A percentile compares a stretch with the other conserved stretches of the same genome.
phyloP scores from a whole-genome alignment of 805 yeast genomes.

The Suhomyces emberorum region DNA sequence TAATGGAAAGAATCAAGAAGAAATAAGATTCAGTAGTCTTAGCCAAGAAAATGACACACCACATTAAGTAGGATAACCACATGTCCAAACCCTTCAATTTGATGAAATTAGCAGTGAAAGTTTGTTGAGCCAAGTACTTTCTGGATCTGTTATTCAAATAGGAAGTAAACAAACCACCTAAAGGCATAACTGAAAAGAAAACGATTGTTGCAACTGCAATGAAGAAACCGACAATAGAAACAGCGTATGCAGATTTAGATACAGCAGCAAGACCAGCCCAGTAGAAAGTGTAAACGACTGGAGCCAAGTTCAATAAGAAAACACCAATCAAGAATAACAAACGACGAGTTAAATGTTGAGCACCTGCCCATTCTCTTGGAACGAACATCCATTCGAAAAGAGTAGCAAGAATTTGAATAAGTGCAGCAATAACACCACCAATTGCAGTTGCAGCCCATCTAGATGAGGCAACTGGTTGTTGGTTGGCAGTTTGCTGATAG shows the following conservation, averaged over 20 bases:
- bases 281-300: constrained; percentile 80
- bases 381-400: constrained; percentile 92
- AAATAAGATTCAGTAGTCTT: constrained; percentile 88
- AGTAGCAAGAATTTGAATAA: constrained; percentile 84
- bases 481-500: constrained; percentile 78
- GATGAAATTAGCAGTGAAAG: constrained; percentile 90
- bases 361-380: constrained; percentile 99
- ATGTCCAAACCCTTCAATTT: constrained; percentile 81
- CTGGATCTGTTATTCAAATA: constrained; percentile 85
- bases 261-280: constrained; percentile 66
- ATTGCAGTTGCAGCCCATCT: constrained; percentile 91
- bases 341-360: constrained; percentile 92
- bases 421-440: constrained; percentile 85
- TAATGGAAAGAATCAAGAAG: constrained; percentile 82
- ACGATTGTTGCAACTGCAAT: constrained; percentile 79
- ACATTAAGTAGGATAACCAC: constrained; percentile 93
- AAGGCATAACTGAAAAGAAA: constrained; percentile 92
- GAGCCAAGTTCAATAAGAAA: constrained; percentile 72
- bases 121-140: constrained; percentile 87
- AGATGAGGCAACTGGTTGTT: constrained; percentile 85
- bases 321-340: constrained; percentile 68
- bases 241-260: constrained; percentile 71
- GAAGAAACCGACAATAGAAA: constrained; percentile 85
- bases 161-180: constrained; percentile 93
- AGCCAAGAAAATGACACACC: constrained; percentile 87